A percentile compares a stretch with the other conserved stretches of the same genome.
Conservation (phyloP, 139 green algal species). For the Nannochloris sp. region DNA sequence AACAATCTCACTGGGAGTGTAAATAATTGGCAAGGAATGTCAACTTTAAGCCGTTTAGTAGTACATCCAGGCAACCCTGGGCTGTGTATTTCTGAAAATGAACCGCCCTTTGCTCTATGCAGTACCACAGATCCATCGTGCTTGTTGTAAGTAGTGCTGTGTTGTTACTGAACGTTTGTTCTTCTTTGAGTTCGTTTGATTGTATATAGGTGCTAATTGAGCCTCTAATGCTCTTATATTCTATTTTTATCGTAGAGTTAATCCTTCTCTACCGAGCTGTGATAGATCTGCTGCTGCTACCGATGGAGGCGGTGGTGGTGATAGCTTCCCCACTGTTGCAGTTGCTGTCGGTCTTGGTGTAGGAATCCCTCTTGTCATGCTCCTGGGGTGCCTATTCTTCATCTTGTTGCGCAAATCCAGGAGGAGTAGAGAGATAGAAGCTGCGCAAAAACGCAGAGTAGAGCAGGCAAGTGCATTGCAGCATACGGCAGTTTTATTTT, state of each 20-base stretch:
- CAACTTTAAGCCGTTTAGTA: conserved; percentile 4
- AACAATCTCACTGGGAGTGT: background rate
- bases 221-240: background rate
- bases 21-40: background rate
- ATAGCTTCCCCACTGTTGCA: background rate
- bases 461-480: background rate
- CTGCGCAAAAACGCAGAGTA: background rate
- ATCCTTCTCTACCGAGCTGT: background rate
- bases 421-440: background rate
- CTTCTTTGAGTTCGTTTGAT: background rate
- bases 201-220: background rate
- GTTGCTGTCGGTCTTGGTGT: background rate
- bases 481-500: background rate
- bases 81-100: conserved; percentile 1
- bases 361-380: background rate
- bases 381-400: background rate
- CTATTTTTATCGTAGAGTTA: background rate
- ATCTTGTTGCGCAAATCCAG: background rate
- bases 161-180: background rate
- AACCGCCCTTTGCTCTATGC: conserved; percentile 6
- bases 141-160: background rate
- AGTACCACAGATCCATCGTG: background rate
- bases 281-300: background rate
- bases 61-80: conserved; percentile 10
- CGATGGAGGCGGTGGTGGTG: background rate